A percentile compares a stretch with the other conserved stretches of the same genome.
Conservation (phyloP, 192 early-diverging fungal species). For the Podila verticillata region DNA sequence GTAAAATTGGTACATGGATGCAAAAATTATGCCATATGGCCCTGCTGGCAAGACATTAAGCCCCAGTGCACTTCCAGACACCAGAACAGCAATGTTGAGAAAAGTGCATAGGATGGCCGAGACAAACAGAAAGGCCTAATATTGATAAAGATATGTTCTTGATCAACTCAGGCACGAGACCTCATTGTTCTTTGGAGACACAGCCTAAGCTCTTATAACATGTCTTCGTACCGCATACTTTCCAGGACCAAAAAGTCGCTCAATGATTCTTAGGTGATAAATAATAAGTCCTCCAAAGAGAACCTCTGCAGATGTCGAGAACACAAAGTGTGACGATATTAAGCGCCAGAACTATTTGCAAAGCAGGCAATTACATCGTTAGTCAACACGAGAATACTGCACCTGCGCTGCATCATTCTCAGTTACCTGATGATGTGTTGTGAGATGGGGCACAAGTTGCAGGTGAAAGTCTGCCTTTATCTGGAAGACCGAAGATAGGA, state of each 20-base stretch:
- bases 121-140: slow-evolving; percentile 64
- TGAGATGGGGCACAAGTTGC: slow-evolving; percentile 67
- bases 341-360: slow-evolving; percentile 67
- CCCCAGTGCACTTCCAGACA: slow-evolving; percentile 54
- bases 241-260: slow-evolving; percentile 67
- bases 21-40: slow-evolving; percentile 69
- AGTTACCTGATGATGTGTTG: slow-evolving; percentile 65
- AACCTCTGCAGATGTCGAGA: slow-evolving; percentile 65
- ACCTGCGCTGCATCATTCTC: too few relatives aligned
- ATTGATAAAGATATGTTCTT: too few relatives aligned
- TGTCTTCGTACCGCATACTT: slow-evolving; percentile 65
- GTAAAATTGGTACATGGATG: slow-evolving; percentile 67
- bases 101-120: slow-evolving; percentile 58
- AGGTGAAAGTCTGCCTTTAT: slow-evolving; percentile 62
- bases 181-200: neutral
- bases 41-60: slow-evolving; percentile 62
- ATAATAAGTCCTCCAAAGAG: slow-evolving; percentile 68
- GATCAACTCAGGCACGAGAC: too few relatives aligned
- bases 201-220: too few relatives aligned
- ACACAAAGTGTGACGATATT: slow-evolving; percentile 63
- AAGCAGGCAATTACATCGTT: neutral
- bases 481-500: slow-evolving; percentile 60
- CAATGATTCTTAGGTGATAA: slow-evolving; percentile 67
- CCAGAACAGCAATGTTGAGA: slow-evolving; percentile 61
- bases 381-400: neutral